Conservation (phyloP, 73 alveolate species). For the Diophrys sp. region DNA sequence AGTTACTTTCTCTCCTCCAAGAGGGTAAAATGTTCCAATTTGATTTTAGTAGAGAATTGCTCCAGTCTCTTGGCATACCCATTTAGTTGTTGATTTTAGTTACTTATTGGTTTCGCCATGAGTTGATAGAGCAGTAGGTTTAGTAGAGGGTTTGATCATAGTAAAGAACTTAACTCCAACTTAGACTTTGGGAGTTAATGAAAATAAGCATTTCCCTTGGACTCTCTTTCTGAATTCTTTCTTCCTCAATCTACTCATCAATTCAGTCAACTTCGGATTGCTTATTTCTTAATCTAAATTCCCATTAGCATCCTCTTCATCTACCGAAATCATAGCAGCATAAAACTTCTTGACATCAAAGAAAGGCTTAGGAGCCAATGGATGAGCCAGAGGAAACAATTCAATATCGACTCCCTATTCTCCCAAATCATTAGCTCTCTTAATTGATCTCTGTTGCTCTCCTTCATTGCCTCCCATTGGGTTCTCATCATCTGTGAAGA, state of each 20-base stretch:
- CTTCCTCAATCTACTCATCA: conserved; percentile 77
- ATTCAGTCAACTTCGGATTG: conserved; percentile 63
- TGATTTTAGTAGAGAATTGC: conserved; percentile 84
- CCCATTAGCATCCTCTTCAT: conserved; percentile 78
- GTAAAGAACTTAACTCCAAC: conserved; percentile 88
- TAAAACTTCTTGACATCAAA: conserved; percentile 90
- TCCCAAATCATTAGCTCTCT: conserved; percentile 88
- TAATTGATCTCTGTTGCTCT: conserved; percentile 48
- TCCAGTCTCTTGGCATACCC: conserved; percentile 91
- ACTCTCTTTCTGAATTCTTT: conserved; percentile 89
- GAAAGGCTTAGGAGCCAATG: conserved; percentile 32
- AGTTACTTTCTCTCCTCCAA: conserved; percentile 89
- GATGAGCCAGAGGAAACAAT: conserved; percentile 81
- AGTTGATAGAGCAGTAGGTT: conserved; percentile 82
- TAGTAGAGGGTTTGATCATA: conserved; percentile 71
- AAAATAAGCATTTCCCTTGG: conserved; percentile 78
- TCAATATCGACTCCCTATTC: conserved; percentile 91
- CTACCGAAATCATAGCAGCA: conserved; percentile 81
- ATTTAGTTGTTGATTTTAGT: conserved; percentile 73
- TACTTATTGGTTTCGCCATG: conserved; percentile 86
- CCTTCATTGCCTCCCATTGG: conserved; percentile 66
- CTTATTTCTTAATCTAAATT: conserved; percentile 30
- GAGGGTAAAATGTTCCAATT: conserved; percentile 85
- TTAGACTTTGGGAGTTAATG: conserved; percentile 72
- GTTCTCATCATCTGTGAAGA: conserved; percentile 95